Conservation (phyloP, 2,329 filamentous ascomycete species). For the Fusarium phyllophilum region DNA sequence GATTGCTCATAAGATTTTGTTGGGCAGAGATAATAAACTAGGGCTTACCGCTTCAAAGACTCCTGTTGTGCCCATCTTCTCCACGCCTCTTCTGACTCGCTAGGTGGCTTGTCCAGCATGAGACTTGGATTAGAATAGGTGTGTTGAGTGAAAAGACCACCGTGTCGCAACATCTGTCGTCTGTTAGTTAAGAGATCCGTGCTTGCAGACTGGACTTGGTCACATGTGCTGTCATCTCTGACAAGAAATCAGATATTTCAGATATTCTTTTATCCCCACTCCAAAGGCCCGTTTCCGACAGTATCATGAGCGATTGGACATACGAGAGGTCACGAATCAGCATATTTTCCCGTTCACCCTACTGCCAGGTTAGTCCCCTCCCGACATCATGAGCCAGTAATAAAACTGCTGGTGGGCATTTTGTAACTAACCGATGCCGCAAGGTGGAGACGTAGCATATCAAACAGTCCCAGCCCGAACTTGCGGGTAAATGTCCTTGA, state of each 20-base stretch:
- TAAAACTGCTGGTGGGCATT: too few relatives aligned
- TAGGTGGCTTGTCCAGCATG: neutral
- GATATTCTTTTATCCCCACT: neutral
- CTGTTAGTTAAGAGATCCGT: neutral
- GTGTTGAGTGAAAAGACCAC: neutral
- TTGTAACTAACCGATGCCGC: neutral
- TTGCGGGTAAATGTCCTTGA: neutral
- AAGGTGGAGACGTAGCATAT: neutral
- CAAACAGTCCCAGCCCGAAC: neutral
- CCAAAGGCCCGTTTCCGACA: neutral
- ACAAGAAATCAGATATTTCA: neutral
- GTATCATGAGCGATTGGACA: neutral
- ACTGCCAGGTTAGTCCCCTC: neutral
- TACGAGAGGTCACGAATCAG: neutral
- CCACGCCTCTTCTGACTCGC: neutral
- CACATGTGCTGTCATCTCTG: neutral
- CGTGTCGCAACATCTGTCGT: neutral
- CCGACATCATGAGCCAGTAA: neutral
- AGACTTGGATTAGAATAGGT: neutral
- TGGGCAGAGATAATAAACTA: rapidly evolving
- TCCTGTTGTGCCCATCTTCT: neutral
- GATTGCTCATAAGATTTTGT: neutral
- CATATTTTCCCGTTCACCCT: neutral
- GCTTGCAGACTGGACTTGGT: rapidly evolving
- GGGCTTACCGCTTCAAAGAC: neutral